These are phyloP conservation scores for Arctium minus DNA, from an alignment of 129 eudicot genomes.

Conservation along the genomic window DNA sequence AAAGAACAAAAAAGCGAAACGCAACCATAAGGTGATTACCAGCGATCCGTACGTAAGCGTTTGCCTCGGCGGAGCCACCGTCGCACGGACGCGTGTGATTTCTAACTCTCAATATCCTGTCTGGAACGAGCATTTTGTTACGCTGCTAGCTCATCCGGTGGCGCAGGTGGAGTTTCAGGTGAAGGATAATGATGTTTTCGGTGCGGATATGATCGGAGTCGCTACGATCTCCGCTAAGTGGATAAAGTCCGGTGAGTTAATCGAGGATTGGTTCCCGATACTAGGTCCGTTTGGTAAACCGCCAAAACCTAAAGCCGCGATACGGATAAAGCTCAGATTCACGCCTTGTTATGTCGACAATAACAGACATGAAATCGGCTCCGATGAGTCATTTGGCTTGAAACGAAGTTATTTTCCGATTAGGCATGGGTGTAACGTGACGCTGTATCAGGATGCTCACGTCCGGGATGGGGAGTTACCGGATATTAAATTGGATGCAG, in stretches of 20 bases:
- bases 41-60: conserved; percentile 63
- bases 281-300: conserved; percentile 46
- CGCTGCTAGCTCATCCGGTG: conserved; percentile 64
- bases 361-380: not conserved
- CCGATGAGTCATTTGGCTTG: conserved; percentile 24
- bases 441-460: conserved; percentile 66
- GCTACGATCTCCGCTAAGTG: conserved; percentile 38
- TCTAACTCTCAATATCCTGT: conserved; percentile 48
- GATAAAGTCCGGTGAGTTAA: conserved; percentile 36
- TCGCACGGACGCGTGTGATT: conserved; percentile 67
- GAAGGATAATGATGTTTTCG: conserved; percentile 65
- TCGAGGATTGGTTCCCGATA: conserved; percentile 64
- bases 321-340: conserved; percentile 37
- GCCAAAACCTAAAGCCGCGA: conserved; percentile 49
- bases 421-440: conserved; percentile 51
- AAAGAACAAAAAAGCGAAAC: not conserved
- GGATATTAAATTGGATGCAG: conserved; percentile 38
- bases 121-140: conserved; percentile 55
- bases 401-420: conserved; percentile 46
- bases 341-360: conserved; percentile 23
- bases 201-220: conserved; percentile 61
- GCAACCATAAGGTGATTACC: conserved; percentile 41
- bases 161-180: conserved; percentile 58
- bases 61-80: conserved; percentile 57
- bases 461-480: conserved; percentile 50